A percentile compares a stretch with the other conserved stretches of the same genome.
Conservation (phyloP, 345 rosid species). For the Draba incana region DNA sequence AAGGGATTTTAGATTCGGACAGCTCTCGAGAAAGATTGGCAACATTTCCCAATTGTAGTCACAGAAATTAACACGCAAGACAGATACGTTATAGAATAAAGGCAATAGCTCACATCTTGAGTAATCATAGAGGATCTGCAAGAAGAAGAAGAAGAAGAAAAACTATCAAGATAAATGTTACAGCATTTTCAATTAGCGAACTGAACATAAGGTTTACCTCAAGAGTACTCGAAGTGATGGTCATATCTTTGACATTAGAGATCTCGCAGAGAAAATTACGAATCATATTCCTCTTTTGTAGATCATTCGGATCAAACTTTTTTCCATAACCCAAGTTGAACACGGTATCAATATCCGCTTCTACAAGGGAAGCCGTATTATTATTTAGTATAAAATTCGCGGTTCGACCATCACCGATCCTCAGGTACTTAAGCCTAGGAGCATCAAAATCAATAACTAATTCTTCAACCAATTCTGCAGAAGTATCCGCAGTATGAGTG, state of each 20-base stretch:
- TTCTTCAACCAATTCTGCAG: not conserved
- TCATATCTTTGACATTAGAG: not conserved
- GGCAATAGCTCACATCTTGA: constrained; percentile 2
- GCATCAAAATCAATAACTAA: constrained; percentile 13
- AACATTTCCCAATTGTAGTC: not conserved
- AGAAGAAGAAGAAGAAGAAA: not conserved
- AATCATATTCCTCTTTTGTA: constrained; percentile 11
- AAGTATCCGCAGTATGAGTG: not conserved
- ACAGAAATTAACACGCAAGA: not conserved
- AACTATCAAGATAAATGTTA: not conserved
- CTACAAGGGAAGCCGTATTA: not conserved
- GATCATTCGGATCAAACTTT: not conserved
- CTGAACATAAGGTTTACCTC: constrained; percentile 9
- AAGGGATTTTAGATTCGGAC: no score
- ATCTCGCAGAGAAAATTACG: not conserved
- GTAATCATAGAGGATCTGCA: constrained; percentile 2
- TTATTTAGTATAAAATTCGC: constrained; percentile 2
- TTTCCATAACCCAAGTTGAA: not conserved
- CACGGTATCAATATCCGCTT: not conserved
- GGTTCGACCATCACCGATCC: not conserved
- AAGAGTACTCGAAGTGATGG: not conserved
- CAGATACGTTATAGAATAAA: not conserved
- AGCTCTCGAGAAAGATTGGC: not conserved
- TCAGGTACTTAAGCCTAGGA: constrained; percentile 18
- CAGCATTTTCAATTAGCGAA: not conserved